These are phyloP conservation scores for Phytophthora capsici DNA, from an alignment of 352 stramenopile species.

Conservation along the genomic window DNA sequence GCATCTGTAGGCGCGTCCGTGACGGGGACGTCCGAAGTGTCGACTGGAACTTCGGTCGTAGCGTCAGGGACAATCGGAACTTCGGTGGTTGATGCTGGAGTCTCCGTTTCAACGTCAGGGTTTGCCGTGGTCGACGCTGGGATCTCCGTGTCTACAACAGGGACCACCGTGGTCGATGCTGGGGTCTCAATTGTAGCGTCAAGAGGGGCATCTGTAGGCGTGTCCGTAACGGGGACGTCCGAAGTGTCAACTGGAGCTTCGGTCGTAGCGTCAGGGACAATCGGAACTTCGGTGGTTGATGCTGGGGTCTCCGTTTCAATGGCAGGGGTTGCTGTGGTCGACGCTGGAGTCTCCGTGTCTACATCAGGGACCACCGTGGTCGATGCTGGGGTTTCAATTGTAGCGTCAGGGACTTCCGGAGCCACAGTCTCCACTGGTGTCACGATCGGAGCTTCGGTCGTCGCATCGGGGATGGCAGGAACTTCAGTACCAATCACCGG, in stretches of 20 bases:
- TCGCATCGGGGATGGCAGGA: neutral
- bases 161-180: neutral
- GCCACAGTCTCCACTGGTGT: neutral
- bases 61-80: neutral
- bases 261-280: neutral
- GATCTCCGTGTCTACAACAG: too few relatives aligned
- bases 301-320: neutral
- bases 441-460: conserved; percentile 4
- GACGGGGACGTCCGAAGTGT: neutral
- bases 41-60: conserved; percentile 3
- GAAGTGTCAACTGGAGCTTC: neutral
- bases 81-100: neutral
- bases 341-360: neutral
- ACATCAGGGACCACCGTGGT: neutral
- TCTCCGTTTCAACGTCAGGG: neutral
- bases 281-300: neutral
- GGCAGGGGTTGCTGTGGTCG: neutral
- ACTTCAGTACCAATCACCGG: neutral
- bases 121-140: neutral
- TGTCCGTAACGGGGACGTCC: neutral
- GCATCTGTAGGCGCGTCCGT: too few relatives aligned
- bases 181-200: neutral
- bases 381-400: neutral
- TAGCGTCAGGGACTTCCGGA: neutral
- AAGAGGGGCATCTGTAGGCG: too few relatives aligned